Percentiles rank a stretch among this genome's conserved stretches.
phyloP scores from a whole-genome alignment of 1,284 basidiomycete genomes.

The Earliella scabrosa region DNA sequence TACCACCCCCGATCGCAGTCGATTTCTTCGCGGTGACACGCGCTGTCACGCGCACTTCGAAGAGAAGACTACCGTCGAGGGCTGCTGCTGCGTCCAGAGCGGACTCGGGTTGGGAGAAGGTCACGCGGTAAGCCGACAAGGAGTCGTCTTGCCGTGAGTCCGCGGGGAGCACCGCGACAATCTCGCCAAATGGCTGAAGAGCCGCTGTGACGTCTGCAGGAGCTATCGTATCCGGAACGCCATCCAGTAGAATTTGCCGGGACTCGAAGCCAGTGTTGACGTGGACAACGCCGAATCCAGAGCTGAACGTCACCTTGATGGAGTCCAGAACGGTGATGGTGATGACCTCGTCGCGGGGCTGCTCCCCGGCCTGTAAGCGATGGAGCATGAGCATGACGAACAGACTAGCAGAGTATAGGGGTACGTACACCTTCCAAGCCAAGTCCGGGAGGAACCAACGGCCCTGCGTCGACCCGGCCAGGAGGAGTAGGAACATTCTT shows the following conservation, averaged over 20 bases:
- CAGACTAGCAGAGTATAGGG: no score
- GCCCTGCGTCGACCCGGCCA: no score
- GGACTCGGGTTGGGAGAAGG: slow-evolving; percentile 48
- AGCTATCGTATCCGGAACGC: slow-evolving; percentile 29
- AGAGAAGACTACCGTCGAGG: slow-evolving; percentile 49
- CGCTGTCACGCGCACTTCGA: slow-evolving; percentile 43
- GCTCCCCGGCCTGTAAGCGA: neutral
- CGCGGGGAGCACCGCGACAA: slow-evolving; percentile 43
- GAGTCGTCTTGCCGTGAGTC: slow-evolving; percentile 6
- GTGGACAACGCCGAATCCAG: slow-evolving; percentile 42
- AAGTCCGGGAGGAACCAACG: slow-evolving; percentile 33
- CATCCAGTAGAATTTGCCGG: slow-evolving; percentile 42
- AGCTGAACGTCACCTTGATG: slow-evolving; percentile 40
- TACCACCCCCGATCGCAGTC: slow-evolving; percentile 35
- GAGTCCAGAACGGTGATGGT: slow-evolving; percentile 31
- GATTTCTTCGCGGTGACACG: slow-evolving; percentile 43
- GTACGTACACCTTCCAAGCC: slow-evolving; percentile 28
- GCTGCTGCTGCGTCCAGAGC: slow-evolving; percentile 52
- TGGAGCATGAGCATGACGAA: no score
- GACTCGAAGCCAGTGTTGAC: slow-evolving; percentile 49
- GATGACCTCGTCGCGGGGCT: slow-evolving; percentile 11
- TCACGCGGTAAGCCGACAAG: slow-evolving; percentile 39
- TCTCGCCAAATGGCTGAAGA: slow-evolving; percentile 46
- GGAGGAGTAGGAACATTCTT: no score
- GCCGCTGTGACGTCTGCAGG: slow-evolving; percentile 22